phyloP scores from a whole-genome alignment of 2,329 filamentous ascomycete genomes.

The Fusarium zealandicum region DNA sequence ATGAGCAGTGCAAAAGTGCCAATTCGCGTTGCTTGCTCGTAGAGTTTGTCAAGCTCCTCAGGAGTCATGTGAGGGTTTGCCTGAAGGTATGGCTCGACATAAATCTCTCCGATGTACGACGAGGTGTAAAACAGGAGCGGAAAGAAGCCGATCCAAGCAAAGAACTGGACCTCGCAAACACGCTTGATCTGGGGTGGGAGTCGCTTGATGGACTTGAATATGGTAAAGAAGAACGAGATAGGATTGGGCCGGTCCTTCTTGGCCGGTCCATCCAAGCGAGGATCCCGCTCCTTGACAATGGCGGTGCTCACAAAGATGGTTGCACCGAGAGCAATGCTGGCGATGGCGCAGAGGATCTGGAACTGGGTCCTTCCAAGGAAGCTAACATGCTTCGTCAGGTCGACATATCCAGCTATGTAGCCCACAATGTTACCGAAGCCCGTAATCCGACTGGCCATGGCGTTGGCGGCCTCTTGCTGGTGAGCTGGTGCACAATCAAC shows the following conservation, averaged over 20 bases:
- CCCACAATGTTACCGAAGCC: conserved; percentile 91
- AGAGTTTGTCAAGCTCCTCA: conserved; percentile 77
- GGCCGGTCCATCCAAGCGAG: conserved; percentile 72
- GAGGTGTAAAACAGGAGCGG: conserved; percentile 95
- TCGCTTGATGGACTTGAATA: conserved; percentile 77
- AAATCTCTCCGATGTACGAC: conserved; percentile 92
- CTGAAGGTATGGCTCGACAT: conserved; percentile 81
- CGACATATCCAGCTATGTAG: conserved; percentile 84
- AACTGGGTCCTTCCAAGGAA: conserved; percentile 91
- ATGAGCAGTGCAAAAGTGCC: conserved; percentile 90
- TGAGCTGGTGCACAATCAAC: conserved; percentile 91
- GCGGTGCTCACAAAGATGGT: conserved; percentile 76
- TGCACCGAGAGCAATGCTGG: conserved; percentile 72
- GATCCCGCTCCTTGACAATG: conserved; percentile 80
- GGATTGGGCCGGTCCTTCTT: conserved; percentile 69
- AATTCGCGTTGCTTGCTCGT: conserved; percentile 84
- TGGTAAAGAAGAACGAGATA: conserved; percentile 78
- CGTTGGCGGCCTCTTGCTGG: conserved; percentile 92
- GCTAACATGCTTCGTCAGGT: conserved; percentile 76
- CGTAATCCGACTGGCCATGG: conserved; percentile 88
- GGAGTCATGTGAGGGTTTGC: conserved; percentile 79
- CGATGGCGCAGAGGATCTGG: conserved; percentile 88
- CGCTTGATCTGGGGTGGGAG: conserved; percentile 83
- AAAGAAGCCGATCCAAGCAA: conserved; percentile 95
- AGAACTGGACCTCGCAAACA: conserved; percentile 84